A percentile compares a stretch with the other conserved stretches of the same genome.
Conservation (phyloP, 345 rosid species). For the Sapria himalayana region DNA sequence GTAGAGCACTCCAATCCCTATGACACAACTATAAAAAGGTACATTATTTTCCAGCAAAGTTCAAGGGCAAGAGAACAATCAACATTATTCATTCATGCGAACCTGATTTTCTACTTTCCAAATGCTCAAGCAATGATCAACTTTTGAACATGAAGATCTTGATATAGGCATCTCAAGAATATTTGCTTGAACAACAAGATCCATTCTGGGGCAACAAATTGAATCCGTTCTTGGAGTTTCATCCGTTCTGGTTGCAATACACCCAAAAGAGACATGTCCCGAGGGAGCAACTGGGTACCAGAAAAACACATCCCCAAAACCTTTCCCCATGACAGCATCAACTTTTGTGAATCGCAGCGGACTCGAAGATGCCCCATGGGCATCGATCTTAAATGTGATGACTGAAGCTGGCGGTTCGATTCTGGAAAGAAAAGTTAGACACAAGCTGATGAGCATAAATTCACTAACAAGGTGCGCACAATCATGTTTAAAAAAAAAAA, state of each 20-base stretch:
- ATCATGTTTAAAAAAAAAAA: neutral
- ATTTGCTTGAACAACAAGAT: slow-evolving; percentile 73
- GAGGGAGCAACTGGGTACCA: slow-evolving; percentile 97
- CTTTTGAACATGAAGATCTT: slow-evolving; percentile 57
- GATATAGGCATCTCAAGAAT: slow-evolving; percentile 56
- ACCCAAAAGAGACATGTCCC: slow-evolving; percentile 85
- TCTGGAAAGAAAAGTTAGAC: slow-evolving; percentile 24
- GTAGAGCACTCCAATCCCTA: too few species aligned
- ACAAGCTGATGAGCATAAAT: slow-evolving; percentile 8
- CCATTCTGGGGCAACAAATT: slow-evolving; percentile 84
- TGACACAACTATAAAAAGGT: too few species aligned
- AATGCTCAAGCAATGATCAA: slow-evolving; percentile 80
- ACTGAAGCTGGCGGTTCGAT: slow-evolving; percentile 86
- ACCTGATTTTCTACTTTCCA: slow-evolving; percentile 99
- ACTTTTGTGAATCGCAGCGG: slow-evolving; percentile 80
- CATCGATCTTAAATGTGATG: slow-evolving; percentile 55
- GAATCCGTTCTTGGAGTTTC: slow-evolving; percentile 42
- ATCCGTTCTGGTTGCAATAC: slow-evolving; percentile 60
- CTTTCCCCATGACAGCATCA: slow-evolving; percentile 70
- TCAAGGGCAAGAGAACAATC: too few species aligned
- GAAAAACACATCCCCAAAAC: slow-evolving; percentile 71
- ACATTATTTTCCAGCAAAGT: too few species aligned
- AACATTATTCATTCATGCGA: slow-evolving; percentile 8
- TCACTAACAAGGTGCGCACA: slow-evolving; percentile 5
- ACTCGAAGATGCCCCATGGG: slow-evolving; percentile 61